phyloP scores from a whole-genome alignment of 2,329 filamentous ascomycete genomes.

The Aspergillus sp. region DNA sequence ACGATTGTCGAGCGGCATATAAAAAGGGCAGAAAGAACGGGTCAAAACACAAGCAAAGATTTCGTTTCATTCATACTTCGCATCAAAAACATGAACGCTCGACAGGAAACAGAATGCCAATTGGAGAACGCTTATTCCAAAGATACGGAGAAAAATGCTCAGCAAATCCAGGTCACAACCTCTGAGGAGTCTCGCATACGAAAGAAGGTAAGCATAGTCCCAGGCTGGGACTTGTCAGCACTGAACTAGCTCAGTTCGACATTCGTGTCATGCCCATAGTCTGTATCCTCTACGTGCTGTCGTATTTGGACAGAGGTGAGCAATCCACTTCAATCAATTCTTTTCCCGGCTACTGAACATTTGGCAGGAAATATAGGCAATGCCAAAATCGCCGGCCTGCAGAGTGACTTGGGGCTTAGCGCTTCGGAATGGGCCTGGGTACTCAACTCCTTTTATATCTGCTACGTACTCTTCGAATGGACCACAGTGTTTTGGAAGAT shows the following conservation, averaged over 20 bases:
- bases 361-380: slow-evolving; percentile 15
- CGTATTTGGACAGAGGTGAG: slow-evolving; percentile 15
- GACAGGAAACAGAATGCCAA: slow-evolving; percentile 4
- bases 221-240: neutral
- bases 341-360: neutral
- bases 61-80: too few relatives aligned
- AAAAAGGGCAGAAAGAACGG: neutral
- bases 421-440: slow-evolving; percentile 17
- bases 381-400: slow-evolving; percentile 16
- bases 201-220: slow-evolving; percentile 5
- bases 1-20: neutral
- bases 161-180: slow-evolving; percentile 8
- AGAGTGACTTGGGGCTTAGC: slow-evolving; percentile 10
- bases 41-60: too few relatives aligned
- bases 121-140: neutral
- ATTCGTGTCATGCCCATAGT: slow-evolving; percentile 14
- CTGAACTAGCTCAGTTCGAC: slow-evolving; percentile 9
- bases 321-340: neutral
- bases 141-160: neutral
- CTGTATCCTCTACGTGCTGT: slow-evolving; percentile 15
- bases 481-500: slow-evolving; percentile 17
- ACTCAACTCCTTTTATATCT: slow-evolving; percentile 17
- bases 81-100: too few relatives aligned
- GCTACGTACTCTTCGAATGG: slow-evolving; percentile 18
- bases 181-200: too few relatives aligned